A percentile compares a stretch with the other conserved stretches of the same genome.
These are phyloP conservation scores for Pseudozyma sp. DNA, from an alignment of 1,284 basidiomycete genomes.

Conservation along the genomic window DNA sequence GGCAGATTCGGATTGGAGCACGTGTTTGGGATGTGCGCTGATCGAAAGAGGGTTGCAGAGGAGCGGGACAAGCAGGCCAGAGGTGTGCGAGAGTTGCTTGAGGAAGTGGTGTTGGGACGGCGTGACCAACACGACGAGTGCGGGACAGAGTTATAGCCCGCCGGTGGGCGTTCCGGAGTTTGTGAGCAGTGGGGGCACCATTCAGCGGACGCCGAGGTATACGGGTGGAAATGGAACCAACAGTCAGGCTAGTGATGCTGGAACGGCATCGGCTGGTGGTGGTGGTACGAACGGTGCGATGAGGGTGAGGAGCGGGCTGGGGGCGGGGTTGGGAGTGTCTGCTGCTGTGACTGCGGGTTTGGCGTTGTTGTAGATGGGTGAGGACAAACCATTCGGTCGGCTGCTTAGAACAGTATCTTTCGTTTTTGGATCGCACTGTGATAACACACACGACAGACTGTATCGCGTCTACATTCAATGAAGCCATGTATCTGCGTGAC, in stretches of 20 bases:
- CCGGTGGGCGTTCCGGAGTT: conserved; percentile 59
- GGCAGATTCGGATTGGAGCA: conserved; percentile 50
- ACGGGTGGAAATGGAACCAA: conserved; percentile 62
- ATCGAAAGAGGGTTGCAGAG: conserved; percentile 62
- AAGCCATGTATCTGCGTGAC: too few relatives aligned
- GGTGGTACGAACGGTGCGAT: not conserved
- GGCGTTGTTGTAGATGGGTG: too few relatives aligned
- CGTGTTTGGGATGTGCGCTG: conserved; percentile 61
- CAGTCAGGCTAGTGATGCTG: conserved; percentile 18
- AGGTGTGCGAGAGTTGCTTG: conserved; percentile 56
- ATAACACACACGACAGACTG: too few relatives aligned
- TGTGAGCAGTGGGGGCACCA: conserved; percentile 46
- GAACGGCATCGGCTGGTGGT: not conserved
- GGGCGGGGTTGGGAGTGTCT: too few relatives aligned
- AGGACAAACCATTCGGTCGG: too few relatives aligned
- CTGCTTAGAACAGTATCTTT: too few relatives aligned
- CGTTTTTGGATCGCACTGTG: too few relatives aligned
- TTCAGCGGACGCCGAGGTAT: conserved; percentile 36
- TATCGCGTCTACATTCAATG: too few relatives aligned
- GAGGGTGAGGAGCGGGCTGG: not conserved
- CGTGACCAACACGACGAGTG: conserved; percentile 47
- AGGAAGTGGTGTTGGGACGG: conserved; percentile 67
- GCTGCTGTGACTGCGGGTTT: too few relatives aligned
- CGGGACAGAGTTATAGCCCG: conserved; percentile 52
- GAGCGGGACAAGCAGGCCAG: conserved; percentile 32